Evolutionary conservation across 2,329 filamentous ascomycete species (phyloP).

Genomic region (Ilyonectria destructans): DNA sequence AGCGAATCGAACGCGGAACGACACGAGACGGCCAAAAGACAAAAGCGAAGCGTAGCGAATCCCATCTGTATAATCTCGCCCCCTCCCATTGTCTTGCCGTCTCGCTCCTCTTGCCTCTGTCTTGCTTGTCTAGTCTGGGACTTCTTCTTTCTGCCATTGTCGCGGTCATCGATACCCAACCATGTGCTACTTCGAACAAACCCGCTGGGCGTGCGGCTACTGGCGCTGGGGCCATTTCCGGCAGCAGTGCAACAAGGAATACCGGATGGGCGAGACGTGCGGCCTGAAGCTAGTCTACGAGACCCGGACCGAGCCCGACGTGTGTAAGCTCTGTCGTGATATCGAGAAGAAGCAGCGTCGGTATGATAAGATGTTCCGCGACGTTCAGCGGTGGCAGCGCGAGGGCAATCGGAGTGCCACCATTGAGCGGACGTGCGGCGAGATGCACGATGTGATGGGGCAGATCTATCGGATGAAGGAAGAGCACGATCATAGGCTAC

Average conservation of each 20-base stretch:
- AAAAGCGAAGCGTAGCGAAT: background rate
- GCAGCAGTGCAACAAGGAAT: constrained; percentile 93
- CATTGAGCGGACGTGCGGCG: constrained; percentile 79
- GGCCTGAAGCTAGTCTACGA: constrained; percentile 91
- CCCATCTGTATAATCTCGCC: background rate
- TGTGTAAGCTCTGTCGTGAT: constrained; percentile 91
- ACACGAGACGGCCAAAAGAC: background rate
- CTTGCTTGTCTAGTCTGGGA: background rate
- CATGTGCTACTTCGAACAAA: constrained; percentile 98
- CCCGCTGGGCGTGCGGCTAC: constrained; percentile 87
- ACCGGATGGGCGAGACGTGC: constrained; percentile 96
- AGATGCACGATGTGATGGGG: constrained; percentile 76
- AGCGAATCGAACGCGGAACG: background rate
- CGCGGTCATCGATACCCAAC: constrained; percentile 41
- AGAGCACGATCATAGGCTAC: constrained; percentile 57
- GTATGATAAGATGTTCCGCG: constrained; percentile 80
- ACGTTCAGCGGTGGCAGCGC: constrained; percentile 83
- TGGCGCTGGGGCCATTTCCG: constrained; percentile 97
- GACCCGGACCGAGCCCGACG: constrained; percentile 74
- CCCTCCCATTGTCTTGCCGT: background rate
- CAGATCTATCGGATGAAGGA: constrained; percentile 70
- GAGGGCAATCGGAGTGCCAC: constrained; percentile 83
- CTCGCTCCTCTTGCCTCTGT: constrained; percentile 1
- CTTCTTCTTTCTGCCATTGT: background rate
- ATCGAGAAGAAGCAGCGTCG: constrained; percentile 88